These are phyloP conservation scores for Aurinia saxatilis DNA, from an alignment of 345 rosid species.

Conservation along the genomic window DNA sequence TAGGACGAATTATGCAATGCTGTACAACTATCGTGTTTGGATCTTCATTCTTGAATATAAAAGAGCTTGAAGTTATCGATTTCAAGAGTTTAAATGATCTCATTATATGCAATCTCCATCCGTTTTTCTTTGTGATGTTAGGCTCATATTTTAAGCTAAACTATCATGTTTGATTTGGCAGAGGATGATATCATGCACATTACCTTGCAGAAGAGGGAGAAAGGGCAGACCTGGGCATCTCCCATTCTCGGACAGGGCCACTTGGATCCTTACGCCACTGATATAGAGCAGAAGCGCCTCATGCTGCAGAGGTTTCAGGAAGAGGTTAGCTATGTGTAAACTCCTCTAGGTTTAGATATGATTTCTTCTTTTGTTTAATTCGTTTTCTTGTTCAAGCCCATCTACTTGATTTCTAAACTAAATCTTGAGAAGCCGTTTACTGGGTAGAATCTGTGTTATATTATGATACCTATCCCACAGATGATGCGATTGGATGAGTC, in stretches of 20 bases:
- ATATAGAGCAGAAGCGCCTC: slow-evolving; percentile 79
- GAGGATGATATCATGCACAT: slow-evolving; percentile 86
- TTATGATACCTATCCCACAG: background rate
- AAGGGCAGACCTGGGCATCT: slow-evolving; percentile 87
- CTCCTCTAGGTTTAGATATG: background rate
- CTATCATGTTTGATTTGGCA: slow-evolving; percentile 27
- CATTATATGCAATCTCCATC: too few relatives aligned
- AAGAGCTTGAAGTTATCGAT: background rate
- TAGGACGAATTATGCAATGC: too few relatives aligned
- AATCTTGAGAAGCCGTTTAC: background rate
- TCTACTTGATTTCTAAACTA: background rate
- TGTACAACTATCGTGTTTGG: background rate
- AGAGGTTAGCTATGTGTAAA: slow-evolving; percentile 48
- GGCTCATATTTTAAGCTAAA: too few relatives aligned
- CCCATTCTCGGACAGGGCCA: slow-evolving; percentile 77
- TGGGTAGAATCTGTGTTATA: background rate
- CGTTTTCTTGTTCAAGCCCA: background rate
- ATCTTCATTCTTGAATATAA: too few relatives aligned
- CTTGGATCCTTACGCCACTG: slow-evolving; percentile 61
- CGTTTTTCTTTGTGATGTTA: too few relatives aligned
- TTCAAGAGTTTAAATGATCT: background rate
- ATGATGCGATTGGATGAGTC: background rate
- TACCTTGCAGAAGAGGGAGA: slow-evolving; percentile 82
- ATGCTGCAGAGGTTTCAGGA: slow-evolving; percentile 97
- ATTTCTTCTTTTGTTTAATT: background rate